phyloP scores from a whole-genome alignment of 352 stramenopile species.

The Blastocystis sp. region DNA sequence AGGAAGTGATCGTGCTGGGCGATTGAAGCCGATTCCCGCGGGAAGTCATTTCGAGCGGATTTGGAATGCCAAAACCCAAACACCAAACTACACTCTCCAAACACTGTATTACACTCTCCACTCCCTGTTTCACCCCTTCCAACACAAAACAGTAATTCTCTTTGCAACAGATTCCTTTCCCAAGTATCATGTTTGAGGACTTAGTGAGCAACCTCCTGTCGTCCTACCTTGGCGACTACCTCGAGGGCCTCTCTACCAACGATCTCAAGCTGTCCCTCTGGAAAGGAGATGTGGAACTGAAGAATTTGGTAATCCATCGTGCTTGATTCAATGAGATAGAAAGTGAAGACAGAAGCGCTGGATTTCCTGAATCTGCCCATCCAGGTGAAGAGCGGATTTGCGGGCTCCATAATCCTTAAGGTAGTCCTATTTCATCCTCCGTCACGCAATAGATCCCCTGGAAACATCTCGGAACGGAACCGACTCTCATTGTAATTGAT shows the following conservation, averaged over 20 bases:
- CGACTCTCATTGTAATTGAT: slow-evolving; percentile 44
- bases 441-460: slow-evolving; percentile 46
- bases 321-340: slow-evolving; percentile 3
- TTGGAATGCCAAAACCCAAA: too few relatives aligned
- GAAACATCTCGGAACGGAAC: slow-evolving; percentile 69
- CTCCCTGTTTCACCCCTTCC: too few relatives aligned
- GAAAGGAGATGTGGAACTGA: slow-evolving; percentile 62
- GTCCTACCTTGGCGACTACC: slow-evolving; percentile 61
- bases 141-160: too few relatives aligned
- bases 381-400: slow-evolving; percentile 65
- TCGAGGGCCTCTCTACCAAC: slow-evolving; percentile 42
- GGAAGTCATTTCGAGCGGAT: too few relatives aligned
- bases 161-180: too few relatives aligned
- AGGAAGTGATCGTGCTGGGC: too few relatives aligned
- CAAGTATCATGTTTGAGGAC: slow-evolving; percentile 66
- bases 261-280: slow-evolving; percentile 64
- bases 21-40: too few relatives aligned
- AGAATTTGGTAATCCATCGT: slow-evolving; percentile 34
- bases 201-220: slow-evolving; percentile 62
- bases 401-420: slow-evolving; percentile 42
- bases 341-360: slow-evolving; percentile 55
- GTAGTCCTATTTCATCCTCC: background rate
- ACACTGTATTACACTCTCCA: too few relatives aligned
- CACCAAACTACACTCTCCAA: too few relatives aligned
- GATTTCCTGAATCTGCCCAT: slow-evolving; percentile 52